phyloP scores from a whole-genome alignment of 169 alveolate genomes.

The Condylostoma magnum region DNA sequence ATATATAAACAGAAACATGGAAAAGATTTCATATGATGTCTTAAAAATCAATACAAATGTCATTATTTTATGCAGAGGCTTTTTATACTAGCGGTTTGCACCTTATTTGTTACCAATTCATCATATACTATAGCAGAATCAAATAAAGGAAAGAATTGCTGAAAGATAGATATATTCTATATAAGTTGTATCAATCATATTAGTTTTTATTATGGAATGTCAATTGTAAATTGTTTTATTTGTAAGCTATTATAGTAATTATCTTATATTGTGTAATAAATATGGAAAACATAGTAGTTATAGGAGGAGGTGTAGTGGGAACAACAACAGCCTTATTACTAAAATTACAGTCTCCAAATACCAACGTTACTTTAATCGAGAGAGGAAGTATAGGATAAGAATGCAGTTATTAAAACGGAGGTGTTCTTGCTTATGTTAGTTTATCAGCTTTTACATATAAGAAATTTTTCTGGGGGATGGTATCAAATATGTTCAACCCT shows the following conservation, averaged over 20 bases:
- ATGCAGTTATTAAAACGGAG: constrained; percentile 8
- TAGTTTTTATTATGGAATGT: too few species aligned
- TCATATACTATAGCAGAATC: too few species aligned
- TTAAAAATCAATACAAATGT: background rate
- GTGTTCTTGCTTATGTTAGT: constrained; percentile 6
- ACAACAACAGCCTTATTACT: constrained; percentile 21
- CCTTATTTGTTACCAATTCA: constrained; percentile 3
- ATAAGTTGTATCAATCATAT: too few species aligned
- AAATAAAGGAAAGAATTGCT: too few species aligned
- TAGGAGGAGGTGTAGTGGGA: constrained; percentile 30
- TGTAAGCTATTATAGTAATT: too few species aligned
- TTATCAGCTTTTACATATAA: too few species aligned
- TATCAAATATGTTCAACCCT: too few species aligned
- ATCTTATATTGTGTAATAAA: too few species aligned
- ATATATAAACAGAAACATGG: background rate
- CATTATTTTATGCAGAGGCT: constrained; percentile 27
- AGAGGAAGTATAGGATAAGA: background rate
- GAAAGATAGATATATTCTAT: too few species aligned
- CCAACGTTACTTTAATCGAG: constrained; percentile 3
- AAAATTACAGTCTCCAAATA: background rate
- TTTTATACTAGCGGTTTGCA: background rate
- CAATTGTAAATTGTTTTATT: too few species aligned
- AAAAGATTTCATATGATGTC: background rate
- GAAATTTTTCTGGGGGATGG: too few species aligned
- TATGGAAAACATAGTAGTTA: too few species aligned